Base-by-base conservation (phyloP, 2,329 filamentous ascomycete species). In the Magnaporthiopsis incrustans region DNA sequence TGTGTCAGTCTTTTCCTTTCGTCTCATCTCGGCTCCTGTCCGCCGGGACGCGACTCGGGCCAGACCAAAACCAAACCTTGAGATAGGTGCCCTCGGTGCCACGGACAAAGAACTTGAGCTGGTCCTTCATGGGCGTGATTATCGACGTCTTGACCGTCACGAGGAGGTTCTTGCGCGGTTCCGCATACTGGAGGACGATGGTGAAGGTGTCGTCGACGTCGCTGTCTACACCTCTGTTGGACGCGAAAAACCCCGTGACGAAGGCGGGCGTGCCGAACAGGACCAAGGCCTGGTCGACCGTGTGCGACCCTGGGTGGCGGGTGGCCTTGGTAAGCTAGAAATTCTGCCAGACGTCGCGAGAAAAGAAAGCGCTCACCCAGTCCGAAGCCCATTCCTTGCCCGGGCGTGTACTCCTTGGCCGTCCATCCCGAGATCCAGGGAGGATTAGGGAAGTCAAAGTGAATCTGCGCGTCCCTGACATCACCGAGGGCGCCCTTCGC, bases 401-500 rank as follows among this genome's bases (percentile, higher is more conserved):
- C 79, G 0, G 76, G 75, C 0, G 67, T 69, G 59, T 76, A 77
- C 35, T 75, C 69, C 44, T 73, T 73, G 6, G 62, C 64, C 0
- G 67, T 75, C 64, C 63, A 75, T 0, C 58, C 63, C 0, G 70
- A 65, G 0, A 80, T 67, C 78, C 78, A 81, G 1, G 70, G 58
- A 0, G 79, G 75, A 0, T 73, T 73, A 50, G 78, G 77, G 56
- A 80, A 83, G 63, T 90, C 87, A 65, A 88, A 89, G 71, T 89
- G 86, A 3, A 86, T 82, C 68, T 89, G 83, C 62, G 85, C 88
- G 67, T 89, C 87, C 50, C 82, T 82, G 63, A 89, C 76, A 2
- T 85, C 79, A 30, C 87, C 87, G 3, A 88, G 75, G 0, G 77
- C 77, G 32, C 79, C 80, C 25, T 80, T 27, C 22, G 26, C 15